Percentiles rank a stretch among this genome's conserved stretches.
Conservation (phyloP, 2,329 filamentous ascomycete genomes). For the Rhexocercosporidium sp. region DNA sequence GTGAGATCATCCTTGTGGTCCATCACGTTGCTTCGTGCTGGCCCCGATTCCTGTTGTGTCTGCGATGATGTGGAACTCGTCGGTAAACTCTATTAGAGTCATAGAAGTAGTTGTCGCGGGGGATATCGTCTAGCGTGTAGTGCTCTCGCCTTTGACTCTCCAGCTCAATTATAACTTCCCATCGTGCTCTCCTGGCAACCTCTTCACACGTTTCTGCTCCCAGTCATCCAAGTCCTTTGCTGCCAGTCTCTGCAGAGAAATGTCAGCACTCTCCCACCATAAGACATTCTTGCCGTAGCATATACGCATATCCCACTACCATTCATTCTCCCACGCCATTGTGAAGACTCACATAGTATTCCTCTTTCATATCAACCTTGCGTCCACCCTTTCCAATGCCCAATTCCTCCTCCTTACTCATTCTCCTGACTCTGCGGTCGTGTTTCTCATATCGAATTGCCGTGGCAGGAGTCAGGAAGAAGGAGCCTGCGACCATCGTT, state of each 20-base stretch:
- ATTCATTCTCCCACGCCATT: neutral
- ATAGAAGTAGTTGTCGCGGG: too few species aligned
- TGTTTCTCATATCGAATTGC: slow-evolving; percentile 93
- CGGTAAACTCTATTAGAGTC: neutral
- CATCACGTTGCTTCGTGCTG: too few species aligned
- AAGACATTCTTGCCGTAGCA: too few species aligned
- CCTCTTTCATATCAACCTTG: slow-evolving; percentile 81
- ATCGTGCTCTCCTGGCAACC: slow-evolving; percentile 88
- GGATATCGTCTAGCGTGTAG: neutral
- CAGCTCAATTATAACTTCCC: slow-evolving; percentile 65
- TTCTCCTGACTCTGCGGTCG: slow-evolving; percentile 84
- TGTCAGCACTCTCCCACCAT: slow-evolving; percentile 15
- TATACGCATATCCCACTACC: too few species aligned
- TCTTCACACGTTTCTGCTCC: slow-evolving; percentile 94
- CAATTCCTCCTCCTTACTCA: slow-evolving; percentile 86
- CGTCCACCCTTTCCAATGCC: slow-evolving; percentile 74
- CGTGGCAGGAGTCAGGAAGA: slow-evolving; percentile 92
- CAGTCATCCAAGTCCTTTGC: slow-evolving; percentile 93
- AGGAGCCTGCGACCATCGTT: slow-evolving; percentile 89
- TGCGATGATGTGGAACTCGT: neutral
- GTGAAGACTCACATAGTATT: slow-evolving; percentile 75
- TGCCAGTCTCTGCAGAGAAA: slow-evolving; percentile 68
- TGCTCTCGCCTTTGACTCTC: neutral
- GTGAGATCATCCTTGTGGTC: too few species aligned
- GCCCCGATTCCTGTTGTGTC: neutral